phyloP scores from a whole-genome alignment of 495 filamentous ascomycete species.

The Lepidopterella palustris region DNA sequence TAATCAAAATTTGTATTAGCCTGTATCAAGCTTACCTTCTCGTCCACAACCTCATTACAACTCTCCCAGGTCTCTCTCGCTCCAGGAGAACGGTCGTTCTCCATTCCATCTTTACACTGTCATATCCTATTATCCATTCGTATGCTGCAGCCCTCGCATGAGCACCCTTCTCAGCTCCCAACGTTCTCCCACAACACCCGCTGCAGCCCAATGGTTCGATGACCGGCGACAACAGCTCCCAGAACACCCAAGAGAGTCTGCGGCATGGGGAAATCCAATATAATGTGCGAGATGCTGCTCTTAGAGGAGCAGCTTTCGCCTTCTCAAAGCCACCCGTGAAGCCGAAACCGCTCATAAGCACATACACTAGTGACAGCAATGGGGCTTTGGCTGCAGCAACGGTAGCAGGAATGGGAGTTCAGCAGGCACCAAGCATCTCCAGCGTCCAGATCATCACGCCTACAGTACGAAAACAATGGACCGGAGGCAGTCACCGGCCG shows the following conservation, averaged over 20 bases:
- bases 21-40: too few relatives aligned
- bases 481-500: slow-evolving; percentile 20
- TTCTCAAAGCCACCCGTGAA: slow-evolving; percentile 28
- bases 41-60: too few relatives aligned
- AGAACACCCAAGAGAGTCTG: slow-evolving; percentile 11
- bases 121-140: background rate
- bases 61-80: background rate
- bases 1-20: too few relatives aligned
- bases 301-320: slow-evolving; percentile 27
- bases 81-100: background rate
- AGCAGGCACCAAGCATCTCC: background rate
- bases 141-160: background rate
- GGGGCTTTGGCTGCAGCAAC: slow-evolving; percentile 28
- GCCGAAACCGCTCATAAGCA: slow-evolving; percentile 23
- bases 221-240: slow-evolving; percentile 18
- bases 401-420: slow-evolving; percentile 18
- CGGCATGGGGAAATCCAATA: slow-evolving; percentile 23
- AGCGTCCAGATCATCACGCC: slow-evolving; percentile 4
- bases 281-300: slow-evolving; percentile 30
- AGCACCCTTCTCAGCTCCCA: background rate
- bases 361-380: slow-evolving; percentile 21
- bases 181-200: slow-evolving; percentile 4
- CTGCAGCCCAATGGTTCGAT: slow-evolving; percentile 24
- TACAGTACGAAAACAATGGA: slow-evolving; percentile 16
- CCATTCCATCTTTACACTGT: background rate